phyloP scores from a whole-genome alignment of 306 rosid genomes.

The Coriaria nepalensis region DNA sequence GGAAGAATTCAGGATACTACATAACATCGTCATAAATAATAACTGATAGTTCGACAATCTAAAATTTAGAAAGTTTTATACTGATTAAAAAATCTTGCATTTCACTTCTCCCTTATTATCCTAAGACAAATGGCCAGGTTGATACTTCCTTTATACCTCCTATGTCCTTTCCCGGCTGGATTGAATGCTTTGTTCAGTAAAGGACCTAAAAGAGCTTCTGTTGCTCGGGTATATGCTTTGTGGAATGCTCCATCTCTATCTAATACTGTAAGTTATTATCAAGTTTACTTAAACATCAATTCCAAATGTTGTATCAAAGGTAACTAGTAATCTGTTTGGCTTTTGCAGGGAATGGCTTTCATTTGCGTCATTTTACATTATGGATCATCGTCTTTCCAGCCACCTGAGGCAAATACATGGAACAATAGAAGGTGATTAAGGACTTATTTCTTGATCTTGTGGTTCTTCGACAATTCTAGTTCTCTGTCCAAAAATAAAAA shows the following conservation, averaged over 20 bases:
- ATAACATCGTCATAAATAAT: too few relatives aligned
- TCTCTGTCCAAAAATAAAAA: not conserved
- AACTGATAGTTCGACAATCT: too few relatives aligned
- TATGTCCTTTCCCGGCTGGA: slow-evolving; percentile 96
- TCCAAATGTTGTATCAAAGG: slow-evolving; percentile 3
- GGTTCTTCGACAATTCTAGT: slow-evolving; percentile 1
- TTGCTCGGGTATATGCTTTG: slow-evolving; percentile 80
- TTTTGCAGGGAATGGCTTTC: slow-evolving; percentile 64
- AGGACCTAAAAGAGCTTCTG: slow-evolving; percentile 85
- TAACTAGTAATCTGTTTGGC: slow-evolving; percentile 8
- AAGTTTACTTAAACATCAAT: not conserved
- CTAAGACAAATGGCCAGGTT: slow-evolving; percentile 1
- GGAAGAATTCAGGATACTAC: too few relatives aligned
- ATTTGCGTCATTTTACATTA: slow-evolving; percentile 56
- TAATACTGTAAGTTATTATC: slow-evolving; percentile 80
- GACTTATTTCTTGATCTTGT: slow-evolving; percentile 7
- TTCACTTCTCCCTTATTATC: too few relatives aligned
- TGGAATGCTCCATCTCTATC: slow-evolving; percentile 90
- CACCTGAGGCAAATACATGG: slow-evolving; percentile 47
- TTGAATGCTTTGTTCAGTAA: slow-evolving; percentile 89
- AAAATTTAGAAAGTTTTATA: too few relatives aligned
- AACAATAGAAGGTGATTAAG: slow-evolving; percentile 55
- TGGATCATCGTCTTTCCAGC: slow-evolving; percentile 45
- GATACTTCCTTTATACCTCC: slow-evolving; percentile 78
- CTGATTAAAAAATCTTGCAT: too few relatives aligned